These are phyloP conservation scores for Rhododendron ferrugineum DNA, from an alignment of 148 eudicot species.

Conservation along the genomic window DNA sequence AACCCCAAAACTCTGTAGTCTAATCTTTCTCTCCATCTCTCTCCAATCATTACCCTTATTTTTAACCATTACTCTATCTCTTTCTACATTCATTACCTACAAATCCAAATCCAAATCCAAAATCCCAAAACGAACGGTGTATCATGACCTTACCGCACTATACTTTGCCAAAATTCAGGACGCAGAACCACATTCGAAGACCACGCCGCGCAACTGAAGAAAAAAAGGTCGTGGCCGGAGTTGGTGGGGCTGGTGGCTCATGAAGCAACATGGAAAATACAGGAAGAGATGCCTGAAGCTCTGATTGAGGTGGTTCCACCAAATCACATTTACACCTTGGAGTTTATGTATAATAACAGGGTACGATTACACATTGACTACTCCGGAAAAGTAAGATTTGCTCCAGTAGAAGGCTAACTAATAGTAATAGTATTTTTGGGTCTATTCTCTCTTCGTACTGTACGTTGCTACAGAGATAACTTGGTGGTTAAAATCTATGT, in stretches of 20 bases:
- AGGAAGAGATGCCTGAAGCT: conserved; percentile 18
- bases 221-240: background rate
- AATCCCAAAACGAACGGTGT: too few species aligned
- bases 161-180: background rate
- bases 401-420: conserved; percentile 19
- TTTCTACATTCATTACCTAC: too few species aligned
- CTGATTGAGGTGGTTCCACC: conserved; percentile 14
- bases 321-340: conserved; percentile 9
- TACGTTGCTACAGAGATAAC: too few species aligned
- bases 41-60: too few species aligned
- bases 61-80: too few species aligned
- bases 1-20: too few species aligned
- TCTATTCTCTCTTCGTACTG: too few species aligned
- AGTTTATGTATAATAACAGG: conserved; percentile 9
- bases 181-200: background rate
- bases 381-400: conserved; percentile 12
- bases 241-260: conserved; percentile 18
- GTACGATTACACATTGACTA: conserved; percentile 22
- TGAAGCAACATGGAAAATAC: conserved; percentile 23
- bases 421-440: too few species aligned
- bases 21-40: too few species aligned
- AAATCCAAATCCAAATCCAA: too few species aligned
- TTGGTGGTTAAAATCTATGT: too few species aligned
- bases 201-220: background rate
- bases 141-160: background rate